Evolutionary conservation across 352 stramenopile genomes (phyloP), one percentile per base, ranked within the genome.

Genomic region (Pythium periplocum): DNA sequence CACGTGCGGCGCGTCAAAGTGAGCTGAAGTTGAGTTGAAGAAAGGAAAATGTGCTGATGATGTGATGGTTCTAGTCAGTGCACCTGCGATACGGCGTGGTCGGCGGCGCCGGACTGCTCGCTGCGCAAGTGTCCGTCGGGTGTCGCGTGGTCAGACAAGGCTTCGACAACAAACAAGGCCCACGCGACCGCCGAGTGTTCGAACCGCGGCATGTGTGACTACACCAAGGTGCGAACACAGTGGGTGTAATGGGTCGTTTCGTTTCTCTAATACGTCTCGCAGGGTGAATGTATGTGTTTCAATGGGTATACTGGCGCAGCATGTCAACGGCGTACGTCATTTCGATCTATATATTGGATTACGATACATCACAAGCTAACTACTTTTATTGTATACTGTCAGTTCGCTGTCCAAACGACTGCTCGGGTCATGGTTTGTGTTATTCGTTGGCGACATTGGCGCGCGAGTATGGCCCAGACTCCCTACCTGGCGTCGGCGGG

Each of bases 111-210:
- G 1, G 83, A 94, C 49, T 94, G 83, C 50, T 90, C 81, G 2
- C 53, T 72, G 45, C 73, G 74, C 11, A 79, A 78, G 40, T 96
- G 84, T 47, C 78, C 86, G 4, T 80, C 50, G 8, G 85, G 79
- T 0, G 48, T 74, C 10, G 83, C 83, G 3, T 96, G 85, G 85
- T 68, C 78, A 5, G 83, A 94, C 61, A 92, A 96, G 51, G 86
- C 85, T 4, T 78, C 59, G 4, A 68, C 78, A 6, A 35, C 71
- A 3, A 86, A 87, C 53, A 57, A 57, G 6, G 78, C 78, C 0
- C 75, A 89, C 42, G 72, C 69, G n/a, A n/a, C 37, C 3, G 52
- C 59, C 34, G 78, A 89, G 53, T 89, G 75, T 51, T 89, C 78
- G 1, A 86, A 86, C 55, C 68, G 78, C 4, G 78, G 78, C 3